Conservation (phyloP, 208 protist species). For the Balamuthia mandrillaris region DNA sequence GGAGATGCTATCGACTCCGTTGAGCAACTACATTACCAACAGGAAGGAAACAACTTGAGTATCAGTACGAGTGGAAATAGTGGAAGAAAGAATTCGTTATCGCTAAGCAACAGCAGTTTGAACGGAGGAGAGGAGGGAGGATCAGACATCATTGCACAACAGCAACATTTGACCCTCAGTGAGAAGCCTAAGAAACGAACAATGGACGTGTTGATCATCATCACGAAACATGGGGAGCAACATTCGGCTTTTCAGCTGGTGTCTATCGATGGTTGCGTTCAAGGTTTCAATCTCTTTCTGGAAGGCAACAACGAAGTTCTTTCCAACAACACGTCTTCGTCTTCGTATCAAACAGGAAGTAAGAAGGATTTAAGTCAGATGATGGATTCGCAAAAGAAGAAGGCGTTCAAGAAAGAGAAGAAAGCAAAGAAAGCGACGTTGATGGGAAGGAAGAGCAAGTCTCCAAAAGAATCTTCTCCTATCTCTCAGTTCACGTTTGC, state of each 20-base stretch:
- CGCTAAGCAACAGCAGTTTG: not conserved
- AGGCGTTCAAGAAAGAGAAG: not conserved
- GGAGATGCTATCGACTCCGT: too few species aligned
- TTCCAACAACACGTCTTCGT: not conserved
- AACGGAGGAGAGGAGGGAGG: not conserved
- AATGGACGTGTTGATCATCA: conserved; percentile 18
- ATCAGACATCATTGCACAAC: not conserved
- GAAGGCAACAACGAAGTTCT: not conserved
- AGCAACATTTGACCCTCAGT: not conserved
- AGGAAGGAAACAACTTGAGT: not conserved
- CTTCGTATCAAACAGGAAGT: not conserved
- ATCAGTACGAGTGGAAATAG: not conserved
- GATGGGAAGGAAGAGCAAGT: not conserved
- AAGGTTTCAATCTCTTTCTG: not conserved
- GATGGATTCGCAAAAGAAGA: not conserved
- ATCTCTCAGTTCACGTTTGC: not conserved
- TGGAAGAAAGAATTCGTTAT: not conserved
- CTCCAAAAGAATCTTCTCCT: not conserved
- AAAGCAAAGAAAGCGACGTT: not conserved
- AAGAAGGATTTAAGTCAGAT: not conserved
- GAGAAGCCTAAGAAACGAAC: not conserved
- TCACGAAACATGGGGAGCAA: conserved; percentile 9
- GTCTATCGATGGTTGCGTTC: not conserved
- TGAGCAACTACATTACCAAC: too few species aligned
- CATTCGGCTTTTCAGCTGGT: conserved; percentile 23